Evolutionary conservation across 768 basidiomycete species (phyloP), one percentile per base, ranked within the genome.

Genomic region (Coprinopsis cinerea): DNA sequence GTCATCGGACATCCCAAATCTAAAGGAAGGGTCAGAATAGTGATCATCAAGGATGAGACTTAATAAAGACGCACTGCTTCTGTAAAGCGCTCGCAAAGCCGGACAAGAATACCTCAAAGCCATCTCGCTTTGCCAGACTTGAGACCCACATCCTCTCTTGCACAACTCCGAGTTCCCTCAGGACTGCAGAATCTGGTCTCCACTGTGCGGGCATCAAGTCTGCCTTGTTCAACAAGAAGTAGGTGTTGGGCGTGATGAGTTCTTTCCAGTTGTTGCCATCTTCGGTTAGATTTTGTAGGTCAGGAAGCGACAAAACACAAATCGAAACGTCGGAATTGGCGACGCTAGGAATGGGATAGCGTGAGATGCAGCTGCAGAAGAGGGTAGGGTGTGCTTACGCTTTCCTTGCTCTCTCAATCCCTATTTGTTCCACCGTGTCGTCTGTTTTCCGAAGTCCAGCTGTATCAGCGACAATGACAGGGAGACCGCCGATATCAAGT

Each of bases 401-500:
- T 37, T 75, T 68, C 40, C 68, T 68, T 0, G 92, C 93, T 26
- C 86, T 76, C 55, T 87, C 75, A 15, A 95, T 77, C 0, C 92
- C 93, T 39, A 94, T 91, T 26, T 63, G 73, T 64, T 96, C 92
- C 1, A 94, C 84, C 2, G 78, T 58, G 55, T 92, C 83, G 6
- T 76, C 66, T 0, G 87, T 83, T 49, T 70, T 65, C 24, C 92
- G 74, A 11, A 95, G 66, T 1, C 92, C 93, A 2, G 92, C 93
- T 0, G 93, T 95, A 61, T 96, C 93, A 1, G 83, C 77, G 11
- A 92, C 73, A 22, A 86, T 72, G 3, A 94, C 77, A 0, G 91
- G 92, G 26, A 92, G 67, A 0, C 92, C 92, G 9, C 82, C 88
- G n/a, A 94, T 83, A 62, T 96, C 90, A 1, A 96, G 75, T 0